Evolutionary conservation across 2,329 filamentous ascomycete genomes (phyloP), one percentile per base, ranked within the genome.

Genomic region (Fusarium sulawesiense): DNA sequence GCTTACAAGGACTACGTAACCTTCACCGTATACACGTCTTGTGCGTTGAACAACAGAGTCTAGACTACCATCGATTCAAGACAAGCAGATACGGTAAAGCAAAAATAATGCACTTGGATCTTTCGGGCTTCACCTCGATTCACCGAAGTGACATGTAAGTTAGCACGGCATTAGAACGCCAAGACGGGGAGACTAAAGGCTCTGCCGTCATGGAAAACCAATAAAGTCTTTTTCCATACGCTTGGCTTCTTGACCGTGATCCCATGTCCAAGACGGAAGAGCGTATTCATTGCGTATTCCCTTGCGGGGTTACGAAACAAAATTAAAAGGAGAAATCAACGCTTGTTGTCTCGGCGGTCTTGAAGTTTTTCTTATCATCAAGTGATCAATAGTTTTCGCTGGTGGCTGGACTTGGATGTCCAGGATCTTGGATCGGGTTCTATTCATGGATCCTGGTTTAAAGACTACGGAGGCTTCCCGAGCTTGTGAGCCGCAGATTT

Each of bases 391-490:
- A 54, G 34, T 37, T 37, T 37, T 40, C 44, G 18, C 30, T 49
- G 23, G 42, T 44, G 32, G 13, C 49, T 51, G 49, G 49, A 41
- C 23, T 16, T 53, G 5, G n/a, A 25, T 59, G 54, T 59, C 49
- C 49, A 53, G 54, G 54, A 49, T 58, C 40, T 59, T 57, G 50
- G 49, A 25, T 61, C 21, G 48, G 21, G 12, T 20, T 41, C 34
- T 51, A 51, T 51, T 51, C 48, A 50, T 50, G 48, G 48, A 25
- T 50, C 18, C 49, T n/a, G 23, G 49, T 23, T 14, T 29, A 29
- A 53, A 53, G 13, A 6, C 34, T 46, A 66, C 68, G 68, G 68
- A 71, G 56, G 60, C 69, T 65, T 60, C 45, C 68, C 68, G 68
- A 69, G 50, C 21, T 62, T 54, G 37, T 63, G 41, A 49, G 63